These are phyloP conservation scores for Fistulifera solaris DNA, from an alignment of 108 stramenopile species.

Conservation along the genomic window DNA sequence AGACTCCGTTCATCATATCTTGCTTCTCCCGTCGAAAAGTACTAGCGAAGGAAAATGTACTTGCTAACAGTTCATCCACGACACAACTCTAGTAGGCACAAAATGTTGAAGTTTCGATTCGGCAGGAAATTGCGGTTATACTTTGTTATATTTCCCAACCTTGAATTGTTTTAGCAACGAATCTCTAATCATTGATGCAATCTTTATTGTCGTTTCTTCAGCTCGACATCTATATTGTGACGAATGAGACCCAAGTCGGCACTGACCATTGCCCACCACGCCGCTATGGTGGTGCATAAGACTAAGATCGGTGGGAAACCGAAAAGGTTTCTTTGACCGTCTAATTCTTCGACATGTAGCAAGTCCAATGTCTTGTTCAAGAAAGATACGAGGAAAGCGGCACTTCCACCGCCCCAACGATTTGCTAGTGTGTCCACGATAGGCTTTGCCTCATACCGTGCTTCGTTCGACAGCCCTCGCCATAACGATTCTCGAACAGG, in stretches of 20 bases:
- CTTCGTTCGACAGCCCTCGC: slow-evolving; percentile 79
- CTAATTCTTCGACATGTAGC: slow-evolving; percentile 24
- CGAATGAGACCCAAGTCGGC: slow-evolving; percentile 72
- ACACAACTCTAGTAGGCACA: too few relatives aligned
- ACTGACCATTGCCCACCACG: slow-evolving; percentile 83
- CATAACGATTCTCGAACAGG: slow-evolving; percentile 82
- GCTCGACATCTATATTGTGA: slow-evolving; percentile 59
- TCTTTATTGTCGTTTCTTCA: slow-evolving; percentile 59
- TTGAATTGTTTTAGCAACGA: too few relatives aligned
- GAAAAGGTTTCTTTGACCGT: slow-evolving; percentile 36
- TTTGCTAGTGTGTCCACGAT: slow-evolving; percentile 86
- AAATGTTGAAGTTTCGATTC: too few relatives aligned
- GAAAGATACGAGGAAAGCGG: slow-evolving; percentile 69
- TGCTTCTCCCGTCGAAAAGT: too few relatives aligned
- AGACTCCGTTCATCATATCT: too few relatives aligned
- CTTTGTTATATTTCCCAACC: too few relatives aligned
- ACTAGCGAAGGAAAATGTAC: too few relatives aligned
- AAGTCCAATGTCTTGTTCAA: slow-evolving; percentile 46
- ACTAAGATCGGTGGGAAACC: slow-evolving; percentile 75
- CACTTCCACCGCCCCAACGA: slow-evolving; percentile 87
- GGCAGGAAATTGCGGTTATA: too few relatives aligned
- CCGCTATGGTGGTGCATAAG: slow-evolving; percentile 56
- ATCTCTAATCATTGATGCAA: too few relatives aligned
- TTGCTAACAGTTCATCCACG: too few relatives aligned
- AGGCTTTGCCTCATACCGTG: slow-evolving; percentile 85